These are phyloP conservation scores for Euphorbia lathyris DNA, from an alignment of 345 rosid genomes.

Conservation along the genomic window DNA sequence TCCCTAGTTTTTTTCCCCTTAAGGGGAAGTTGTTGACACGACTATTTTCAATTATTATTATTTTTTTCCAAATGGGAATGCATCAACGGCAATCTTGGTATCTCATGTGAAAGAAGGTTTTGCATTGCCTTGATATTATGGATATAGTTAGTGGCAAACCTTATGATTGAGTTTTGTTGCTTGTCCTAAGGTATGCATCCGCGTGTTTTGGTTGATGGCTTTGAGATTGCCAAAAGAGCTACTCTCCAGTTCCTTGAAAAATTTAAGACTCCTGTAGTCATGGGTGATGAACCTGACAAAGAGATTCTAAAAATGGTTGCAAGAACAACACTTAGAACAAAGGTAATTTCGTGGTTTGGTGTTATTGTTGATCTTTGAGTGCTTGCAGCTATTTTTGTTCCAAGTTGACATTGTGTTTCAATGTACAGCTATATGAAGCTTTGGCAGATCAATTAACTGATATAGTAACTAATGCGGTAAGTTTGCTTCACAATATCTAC, in stretches of 20 bases:
- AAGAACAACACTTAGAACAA: conserved; percentile 86
- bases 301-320: conserved; percentile 98
- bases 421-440: conserved; percentile 69
- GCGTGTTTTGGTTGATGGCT: conserved; percentile 96
- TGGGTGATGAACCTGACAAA: conserved; percentile 91
- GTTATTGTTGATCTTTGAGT: neutral
- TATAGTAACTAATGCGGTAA: conserved; percentile 78
- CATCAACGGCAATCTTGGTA: neutral
- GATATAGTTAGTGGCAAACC: neutral
- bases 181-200: conserved; percentile 86
- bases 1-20: neutral
- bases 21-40: too few relatives aligned
- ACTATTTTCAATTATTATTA: too few relatives aligned
- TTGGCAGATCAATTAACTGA: conserved; percentile 95
- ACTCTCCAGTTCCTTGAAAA: conserved; percentile 88
- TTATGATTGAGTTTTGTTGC: neutral
- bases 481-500: conserved; percentile 16
- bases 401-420: conserved; percentile 17
- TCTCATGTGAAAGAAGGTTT: neutral
- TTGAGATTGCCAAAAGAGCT: conserved; percentile 93
- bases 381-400: neutral
- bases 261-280: conserved; percentile 91
- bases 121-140: neutral
- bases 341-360: conserved; percentile 41
- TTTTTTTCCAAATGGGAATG: neutral